These are phyloP conservation scores for Candida glucosophila DNA, from an alignment of 1,139 yeast genomes.

Conservation along the genomic window DNA sequence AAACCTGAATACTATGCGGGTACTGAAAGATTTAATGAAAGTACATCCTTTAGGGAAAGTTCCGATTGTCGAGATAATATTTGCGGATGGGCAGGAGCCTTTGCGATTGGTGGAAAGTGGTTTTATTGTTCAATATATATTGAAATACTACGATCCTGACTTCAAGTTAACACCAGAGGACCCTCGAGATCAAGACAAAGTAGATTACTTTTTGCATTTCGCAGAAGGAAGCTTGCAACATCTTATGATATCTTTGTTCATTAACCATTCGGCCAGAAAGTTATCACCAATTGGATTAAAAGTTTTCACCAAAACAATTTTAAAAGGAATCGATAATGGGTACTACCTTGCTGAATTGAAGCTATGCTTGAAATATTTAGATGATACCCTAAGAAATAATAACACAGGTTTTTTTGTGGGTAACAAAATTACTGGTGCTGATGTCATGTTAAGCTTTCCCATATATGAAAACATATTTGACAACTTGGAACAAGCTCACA, in stretches of 20 bases:
- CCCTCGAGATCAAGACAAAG: constrained; percentile 17
- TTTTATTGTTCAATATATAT: constrained; percentile 23
- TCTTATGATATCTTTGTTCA: constrained; percentile 21
- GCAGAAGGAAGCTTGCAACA: constrained; percentile 34
- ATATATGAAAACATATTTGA: constrained; percentile 14
- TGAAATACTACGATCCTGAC: constrained; percentile 20
- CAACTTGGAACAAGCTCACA: no score
- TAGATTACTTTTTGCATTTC: constrained; percentile 28
- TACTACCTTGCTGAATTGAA: constrained; percentile 20
- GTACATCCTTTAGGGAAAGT: constrained; percentile 35
- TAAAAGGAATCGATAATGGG: constrained; percentile 15
- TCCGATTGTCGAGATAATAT: constrained; percentile 29
- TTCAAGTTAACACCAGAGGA: constrained; percentile 17
- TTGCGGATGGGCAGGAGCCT: constrained; percentile 12
- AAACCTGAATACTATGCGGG: constrained; percentile 18
- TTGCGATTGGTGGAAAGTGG: constrained; percentile 30
- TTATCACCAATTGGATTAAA: constrained; percentile 22
- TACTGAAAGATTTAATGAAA: constrained; percentile 25
- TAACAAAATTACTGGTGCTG: constrained; percentile 28
- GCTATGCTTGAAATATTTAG: constrained; percentile 22
- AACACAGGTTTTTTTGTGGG: constrained; percentile 27
- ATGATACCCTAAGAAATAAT: constrained; percentile 16
- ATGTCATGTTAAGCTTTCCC: constrained; percentile 31
- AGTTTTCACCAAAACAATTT: constrained; percentile 16
- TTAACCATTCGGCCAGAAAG: constrained; percentile 17